Base-by-base conservation (phyloP, 2,329 filamentous ascomycete species). In the Pyricularia grisea region DNA sequence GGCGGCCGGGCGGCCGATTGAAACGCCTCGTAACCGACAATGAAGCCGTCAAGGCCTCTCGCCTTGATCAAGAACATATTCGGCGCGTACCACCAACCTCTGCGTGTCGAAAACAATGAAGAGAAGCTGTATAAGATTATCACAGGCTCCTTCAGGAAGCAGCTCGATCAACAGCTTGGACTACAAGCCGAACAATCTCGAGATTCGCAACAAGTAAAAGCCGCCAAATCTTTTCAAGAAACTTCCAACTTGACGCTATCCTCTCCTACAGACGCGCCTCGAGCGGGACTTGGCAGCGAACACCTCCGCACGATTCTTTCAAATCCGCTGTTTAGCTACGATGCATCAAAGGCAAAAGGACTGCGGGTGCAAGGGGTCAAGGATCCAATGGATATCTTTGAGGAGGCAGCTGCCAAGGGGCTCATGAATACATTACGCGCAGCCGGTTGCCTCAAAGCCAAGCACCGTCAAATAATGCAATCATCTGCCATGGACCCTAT, bases 221-320 rank as follows among this genome's bases (percentile, higher is more conserved):
- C n/a, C 20, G n/a, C 23, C 50, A 42, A 55, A 50, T 17, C n/a
- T 11, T 67, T 36, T 31, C 17, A 33, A 30, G 4, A n/a, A 3
- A 28, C 63, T n/a, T 10, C 12, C n/a, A 20, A 70, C 30, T 27
- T 69, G 28, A 2, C 65, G 14, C 12, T 70, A 28, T 63, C 68
- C 42, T 23, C 71, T 65, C 55, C 71, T 65, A 31, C 61, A 65
- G 12, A 60, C 66, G 67, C 58, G 72, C 14, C 20, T 71, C 66
- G 55, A 14, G 30, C 3, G 17, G 2, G 76, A 6, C 80, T 81
- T 5, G 82, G 77, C 71, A 85, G 82, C 70, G 80, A 79, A 20
- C 86, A 88, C 75, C 75, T 88, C n/a, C 82, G 81, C 69, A 81
- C 84, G 42, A 85, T 88, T 68, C 82, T 88, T 17, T 80, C 82